Evolutionary conservation across 2,329 filamentous ascomycete species (phyloP).

Genomic region (Gyromitra esculenta): DNA sequence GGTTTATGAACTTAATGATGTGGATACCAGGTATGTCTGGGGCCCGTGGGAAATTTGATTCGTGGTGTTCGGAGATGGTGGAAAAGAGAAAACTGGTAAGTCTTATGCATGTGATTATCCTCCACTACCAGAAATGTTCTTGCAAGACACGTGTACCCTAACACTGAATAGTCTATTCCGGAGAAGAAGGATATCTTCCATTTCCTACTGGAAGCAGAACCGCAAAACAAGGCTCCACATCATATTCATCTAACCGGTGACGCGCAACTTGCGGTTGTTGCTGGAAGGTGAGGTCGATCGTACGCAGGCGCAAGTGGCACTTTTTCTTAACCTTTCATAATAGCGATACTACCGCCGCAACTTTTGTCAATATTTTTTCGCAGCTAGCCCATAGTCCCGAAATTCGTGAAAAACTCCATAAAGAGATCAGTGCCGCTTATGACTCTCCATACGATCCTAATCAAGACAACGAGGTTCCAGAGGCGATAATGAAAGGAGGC

Average conservation of each 20-base stretch:
- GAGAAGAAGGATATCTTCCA: slow-evolving; percentile 31
- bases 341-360: slow-evolving; percentile 35
- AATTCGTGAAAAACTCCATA: slow-evolving; percentile 18
- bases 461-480: slow-evolving; percentile 2
- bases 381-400: slow-evolving; percentile 14
- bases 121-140: neutral
- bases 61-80: slow-evolving; percentile 27
- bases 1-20: slow-evolving; percentile 20
- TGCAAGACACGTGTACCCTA: neutral
- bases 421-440: slow-evolving; percentile 13
- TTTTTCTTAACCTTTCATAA: neutral
- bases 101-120: neutral
- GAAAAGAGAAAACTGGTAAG: slow-evolving; percentile 19
- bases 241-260: slow-evolving; percentile 25
- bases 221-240: neutral
- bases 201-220: slow-evolving; percentile 33
- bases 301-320: neutral
- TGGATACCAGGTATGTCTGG: slow-evolving; percentile 21
- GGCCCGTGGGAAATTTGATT: slow-evolving; percentile 2
- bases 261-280: slow-evolving; percentile 17
- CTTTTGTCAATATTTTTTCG: slow-evolving; percentile 31
- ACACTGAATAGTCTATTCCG: slow-evolving; percentile 4
- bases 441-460: neutral
- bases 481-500: slow-evolving; percentile 10
- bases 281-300: slow-evolving; percentile 27